Evolutionary conservation across 495 filamentous ascomycete species (phyloP).

Genomic region (Pyronema omphalodes): DNA sequence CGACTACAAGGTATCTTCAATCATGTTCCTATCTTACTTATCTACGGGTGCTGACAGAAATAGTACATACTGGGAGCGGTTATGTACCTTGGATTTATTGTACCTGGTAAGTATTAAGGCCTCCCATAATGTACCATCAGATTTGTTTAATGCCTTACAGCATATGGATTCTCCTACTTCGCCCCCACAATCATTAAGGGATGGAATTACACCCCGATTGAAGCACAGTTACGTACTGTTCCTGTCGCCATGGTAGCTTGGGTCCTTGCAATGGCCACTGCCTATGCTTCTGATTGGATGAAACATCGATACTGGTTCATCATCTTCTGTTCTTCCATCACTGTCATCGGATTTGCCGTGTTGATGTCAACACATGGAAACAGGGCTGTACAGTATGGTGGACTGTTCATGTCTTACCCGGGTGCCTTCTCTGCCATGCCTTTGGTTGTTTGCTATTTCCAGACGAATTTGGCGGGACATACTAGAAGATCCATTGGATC

Average conservation of each 20-base stretch:
- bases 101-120: slow-evolving; percentile 56
- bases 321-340: slow-evolving; percentile 41
- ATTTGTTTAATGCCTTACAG: slow-evolving; percentile 7
- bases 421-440: slow-evolving; percentile 53
- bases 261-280: slow-evolving; percentile 54
- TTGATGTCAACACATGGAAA: slow-evolving; percentile 47
- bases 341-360: slow-evolving; percentile 53
- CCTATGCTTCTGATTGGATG: slow-evolving; percentile 45
- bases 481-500: slow-evolving; percentile 64
- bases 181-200: slow-evolving; percentile 53
- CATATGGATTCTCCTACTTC: slow-evolving; percentile 41
- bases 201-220: slow-evolving; percentile 32
- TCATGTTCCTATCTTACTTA: slow-evolving; percentile 6
- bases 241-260: slow-evolving; percentile 73
- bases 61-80: slow-evolving; percentile 61
- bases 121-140: not conserved
- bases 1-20: slow-evolving; percentile 38
- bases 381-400: slow-evolving; percentile 45
- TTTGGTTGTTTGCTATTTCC: slow-evolving; percentile 80
- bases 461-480: slow-evolving; percentile 81
- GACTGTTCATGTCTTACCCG: slow-evolving; percentile 49
- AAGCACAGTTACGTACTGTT: slow-evolving; percentile 67
- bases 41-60: not conserved
- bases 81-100: slow-evolving; percentile 81
- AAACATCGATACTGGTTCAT: slow-evolving; percentile 62